A percentile compares a stretch with the other conserved stretches of the same genome.
Evolutionary conservation across 768 basidiomycete species (phyloP).

Genomic region (Auricularia sp.): DNA sequence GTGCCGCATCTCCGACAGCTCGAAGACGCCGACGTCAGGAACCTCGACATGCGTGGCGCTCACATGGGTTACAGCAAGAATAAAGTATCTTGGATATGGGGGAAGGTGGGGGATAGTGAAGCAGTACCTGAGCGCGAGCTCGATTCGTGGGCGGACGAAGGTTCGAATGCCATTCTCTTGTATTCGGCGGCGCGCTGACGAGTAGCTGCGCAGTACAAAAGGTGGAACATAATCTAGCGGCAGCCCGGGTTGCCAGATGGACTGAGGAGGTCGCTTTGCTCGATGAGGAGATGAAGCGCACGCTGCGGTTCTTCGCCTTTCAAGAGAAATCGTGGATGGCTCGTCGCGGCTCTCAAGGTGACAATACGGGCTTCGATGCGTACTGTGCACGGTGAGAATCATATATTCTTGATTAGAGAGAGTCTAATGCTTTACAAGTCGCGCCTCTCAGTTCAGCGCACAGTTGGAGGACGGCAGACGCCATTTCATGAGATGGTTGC

Average conservation of each 20-base stretch:
- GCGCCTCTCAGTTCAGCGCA: too few species aligned
- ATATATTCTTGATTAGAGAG: too few species aligned
- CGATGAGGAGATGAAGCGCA: background rate
- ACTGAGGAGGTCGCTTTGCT: background rate
- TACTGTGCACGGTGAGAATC: background rate
- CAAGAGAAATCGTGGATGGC: background rate
- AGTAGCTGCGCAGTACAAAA: background rate
- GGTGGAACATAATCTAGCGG: background rate
- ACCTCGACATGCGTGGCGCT: background rate
- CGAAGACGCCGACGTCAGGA: background rate
- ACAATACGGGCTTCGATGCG: background rate
- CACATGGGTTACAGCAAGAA: background rate
- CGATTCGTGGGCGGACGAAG: background rate
- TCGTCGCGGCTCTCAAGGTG: background rate
- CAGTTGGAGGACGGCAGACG: too few species aligned
- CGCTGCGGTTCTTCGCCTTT: background rate
- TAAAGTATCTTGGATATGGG: background rate
- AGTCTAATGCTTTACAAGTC: too few species aligned
- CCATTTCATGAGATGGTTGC: too few species aligned
- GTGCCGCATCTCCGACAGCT: background rate
- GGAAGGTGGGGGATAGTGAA: background rate
- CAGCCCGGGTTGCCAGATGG: background rate
- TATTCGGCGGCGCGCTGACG: background rate
- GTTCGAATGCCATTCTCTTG: background rate
- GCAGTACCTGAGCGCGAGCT: background rate